A percentile compares a stretch with the other conserved stretches of the same genome.
Evolutionary conservation across 1,284 basidiomycete genomes (phyloP).

Genomic region (Tetrapyrgos nigripes): DNA sequence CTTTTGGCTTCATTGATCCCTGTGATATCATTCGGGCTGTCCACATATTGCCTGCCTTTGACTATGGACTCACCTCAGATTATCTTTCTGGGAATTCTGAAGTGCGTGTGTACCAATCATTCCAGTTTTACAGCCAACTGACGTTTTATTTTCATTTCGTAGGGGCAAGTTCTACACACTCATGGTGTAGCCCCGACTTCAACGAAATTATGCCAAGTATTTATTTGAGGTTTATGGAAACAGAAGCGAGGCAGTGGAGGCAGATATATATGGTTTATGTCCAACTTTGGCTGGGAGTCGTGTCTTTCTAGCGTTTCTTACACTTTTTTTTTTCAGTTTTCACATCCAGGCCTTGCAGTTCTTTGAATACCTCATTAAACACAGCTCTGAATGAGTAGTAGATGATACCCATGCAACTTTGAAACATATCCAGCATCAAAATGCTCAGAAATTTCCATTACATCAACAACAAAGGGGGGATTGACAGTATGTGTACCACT

Average conservation of each 20-base stretch:
- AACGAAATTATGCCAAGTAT: conserved; percentile 99
- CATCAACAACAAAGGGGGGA: conserved; percentile 98
- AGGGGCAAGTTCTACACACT: conserved; percentile 88
- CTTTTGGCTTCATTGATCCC: conserved; percentile 26
- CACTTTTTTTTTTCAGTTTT: conserved; percentile 5
- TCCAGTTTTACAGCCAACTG: not conserved
- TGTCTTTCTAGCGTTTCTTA: too few species aligned
- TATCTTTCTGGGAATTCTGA: not conserved
- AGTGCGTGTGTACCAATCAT: not conserved
- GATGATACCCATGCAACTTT: conserved; percentile 92
- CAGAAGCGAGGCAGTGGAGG: conserved; percentile 97
- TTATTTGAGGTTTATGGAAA: conserved; percentile 95
- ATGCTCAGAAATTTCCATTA: conserved; percentile 99
- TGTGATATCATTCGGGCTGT: conserved; percentile 30
- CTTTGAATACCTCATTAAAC: conserved; percentile 95
- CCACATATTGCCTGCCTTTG: conserved; percentile 41
- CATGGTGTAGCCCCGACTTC: conserved; percentile 83
- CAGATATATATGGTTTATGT: conserved; percentile 94
- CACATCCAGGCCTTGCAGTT: conserved; percentile 82
- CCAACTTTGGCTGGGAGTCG: too few species aligned
- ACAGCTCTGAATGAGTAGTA: conserved; percentile 98
- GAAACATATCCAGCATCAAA: conserved; percentile 94
- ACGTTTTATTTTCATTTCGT: conserved; percentile 11
- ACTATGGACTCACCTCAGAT: not conserved
- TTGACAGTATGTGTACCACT: conserved; percentile 80